Evolutionary conservation across 208 protist species (phyloP), one percentile per base, ranked within the genome.

Genomic region (Wallacemonas sp.): DNA sequence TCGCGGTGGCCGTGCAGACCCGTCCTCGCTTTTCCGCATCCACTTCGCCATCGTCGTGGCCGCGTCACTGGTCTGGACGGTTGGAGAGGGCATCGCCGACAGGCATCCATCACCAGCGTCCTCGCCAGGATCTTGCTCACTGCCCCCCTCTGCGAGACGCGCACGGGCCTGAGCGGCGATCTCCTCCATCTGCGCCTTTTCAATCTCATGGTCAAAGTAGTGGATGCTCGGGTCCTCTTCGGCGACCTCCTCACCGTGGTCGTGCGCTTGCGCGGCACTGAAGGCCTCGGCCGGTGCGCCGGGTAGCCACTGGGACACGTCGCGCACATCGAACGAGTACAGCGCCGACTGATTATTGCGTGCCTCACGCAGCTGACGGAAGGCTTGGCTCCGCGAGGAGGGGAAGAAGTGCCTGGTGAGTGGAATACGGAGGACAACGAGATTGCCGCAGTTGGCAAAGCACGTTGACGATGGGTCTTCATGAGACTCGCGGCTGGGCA

Each of bases 341-440:
- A 83, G 82, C 16, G 70, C 68, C 12, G 78, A 85, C 44, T 82
- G 84, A 45, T 75, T 65, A 39, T 76, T 70, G 48, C 84, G 73
- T 20, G 68, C 70, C 42, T 83, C 49, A 28, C 73, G 57, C 33
- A 91, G 72, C 57, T 91, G 84, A 46, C 48, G 76, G 49, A 91
- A 91, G 2, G 76, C 79, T 11, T 79, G 75, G n/a, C 79, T 65
- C 16, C 67, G 16, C 2, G 59, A 52, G 3, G 69, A 76, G 20
- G 79, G 72, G 41, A 91, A 87, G 62, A 75, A 91, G 52, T 91
- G 81, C 10, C 57, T 54, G 0, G 81, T 91, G 42, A 91, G 67
- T 5, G 84, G 84, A 16, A 91, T 31, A 44, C 72, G 70, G 16
- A 81, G 71, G 16, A 87, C 50, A 3, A 77, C 61, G 65, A 77